Conservation (phyloP, 2,329 filamentous ascomycete genomes). For the Polychaeton citri region DNA sequence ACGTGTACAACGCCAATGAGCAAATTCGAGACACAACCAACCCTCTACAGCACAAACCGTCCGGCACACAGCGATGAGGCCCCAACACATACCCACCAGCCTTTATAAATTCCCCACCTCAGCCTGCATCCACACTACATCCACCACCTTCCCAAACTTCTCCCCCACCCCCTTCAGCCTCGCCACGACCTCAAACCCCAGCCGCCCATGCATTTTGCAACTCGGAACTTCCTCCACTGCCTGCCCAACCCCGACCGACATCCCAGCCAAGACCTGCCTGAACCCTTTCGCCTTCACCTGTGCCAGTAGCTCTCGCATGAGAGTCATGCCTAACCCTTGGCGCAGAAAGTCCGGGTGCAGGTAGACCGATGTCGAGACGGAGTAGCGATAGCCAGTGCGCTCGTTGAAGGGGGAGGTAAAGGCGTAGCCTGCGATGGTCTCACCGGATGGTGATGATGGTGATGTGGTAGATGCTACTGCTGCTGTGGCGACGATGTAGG, state of each 20-base stretch:
- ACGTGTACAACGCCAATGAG: no score
- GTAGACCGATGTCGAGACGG: constrained; percentile 8
- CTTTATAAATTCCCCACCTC: no score
- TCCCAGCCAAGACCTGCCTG: constrained; percentile 8
- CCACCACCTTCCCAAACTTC: constrained; percentile 8
- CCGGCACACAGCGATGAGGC: no score
- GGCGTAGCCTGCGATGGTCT: constrained; percentile 6
- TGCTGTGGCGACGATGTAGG: constrained; percentile 7
- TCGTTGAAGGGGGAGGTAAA: constrained; percentile 8
- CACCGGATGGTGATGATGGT: background rate
- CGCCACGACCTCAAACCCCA: constrained; percentile 7
- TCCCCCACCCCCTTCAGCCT: constrained; percentile 8
- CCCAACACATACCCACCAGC: no score
- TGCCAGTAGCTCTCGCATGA: constrained; percentile 6
- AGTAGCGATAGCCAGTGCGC: constrained; percentile 7
- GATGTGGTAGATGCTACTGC: background rate
- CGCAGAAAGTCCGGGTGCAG: constrained; percentile 6
- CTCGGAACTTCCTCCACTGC: constrained; percentile 4
- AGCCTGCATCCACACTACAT: constrained; percentile 6
- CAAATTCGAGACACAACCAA: no score
- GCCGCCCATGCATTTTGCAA: constrained; percentile 7
- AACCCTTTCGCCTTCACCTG: constrained; percentile 2
- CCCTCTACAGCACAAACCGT: no score
- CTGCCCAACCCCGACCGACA: constrained; percentile 8
- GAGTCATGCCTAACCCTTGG: constrained; percentile 6